A percentile compares a stretch with the other conserved stretches of the same genome.
Conservation (phyloP, 768 basidiomycete genomes). For the Russula dissimulans region DNA sequence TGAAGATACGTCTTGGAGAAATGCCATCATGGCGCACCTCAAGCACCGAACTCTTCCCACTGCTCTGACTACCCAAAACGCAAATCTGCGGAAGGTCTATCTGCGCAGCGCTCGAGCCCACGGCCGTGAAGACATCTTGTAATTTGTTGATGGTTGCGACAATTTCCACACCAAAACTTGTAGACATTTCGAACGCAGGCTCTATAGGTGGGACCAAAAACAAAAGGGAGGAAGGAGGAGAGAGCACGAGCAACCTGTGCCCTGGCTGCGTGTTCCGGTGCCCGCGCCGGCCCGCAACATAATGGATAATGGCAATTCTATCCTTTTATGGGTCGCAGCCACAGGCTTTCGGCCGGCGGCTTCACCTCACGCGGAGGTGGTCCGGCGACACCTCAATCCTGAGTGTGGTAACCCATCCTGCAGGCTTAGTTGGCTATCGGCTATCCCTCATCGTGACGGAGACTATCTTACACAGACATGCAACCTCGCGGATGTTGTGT, state of each 20-base stretch:
- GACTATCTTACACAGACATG: too few relatives aligned
- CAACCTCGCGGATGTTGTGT: too few relatives aligned
- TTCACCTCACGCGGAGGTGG: too few relatives aligned
- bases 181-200: constrained; percentile 30
- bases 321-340: background rate
- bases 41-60: constrained; percentile 87
- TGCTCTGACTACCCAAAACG: constrained; percentile 85
- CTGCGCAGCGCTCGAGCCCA: constrained; percentile 65
- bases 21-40: constrained; percentile 45
- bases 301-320: background rate
- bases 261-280: background rate
- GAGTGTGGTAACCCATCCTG: too few relatives aligned
- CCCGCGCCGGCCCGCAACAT: background rate
- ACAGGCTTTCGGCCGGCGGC: background rate
- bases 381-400: too few relatives aligned
- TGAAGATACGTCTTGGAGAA: background rate
- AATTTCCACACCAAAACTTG: constrained; percentile 72
- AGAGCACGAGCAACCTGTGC: background rate
- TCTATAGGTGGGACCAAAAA: constrained; percentile 3
- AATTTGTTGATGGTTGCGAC: constrained; percentile 79
- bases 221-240: background rate
- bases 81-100: constrained; percentile 92
- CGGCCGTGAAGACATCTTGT: constrained; percentile 82
- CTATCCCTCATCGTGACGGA: too few relatives aligned
- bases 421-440: too few relatives aligned